Evolutionary conservation across 176 grass and related monocot genomes (phyloP).

Genomic region (Otatea glauca): DNA sequence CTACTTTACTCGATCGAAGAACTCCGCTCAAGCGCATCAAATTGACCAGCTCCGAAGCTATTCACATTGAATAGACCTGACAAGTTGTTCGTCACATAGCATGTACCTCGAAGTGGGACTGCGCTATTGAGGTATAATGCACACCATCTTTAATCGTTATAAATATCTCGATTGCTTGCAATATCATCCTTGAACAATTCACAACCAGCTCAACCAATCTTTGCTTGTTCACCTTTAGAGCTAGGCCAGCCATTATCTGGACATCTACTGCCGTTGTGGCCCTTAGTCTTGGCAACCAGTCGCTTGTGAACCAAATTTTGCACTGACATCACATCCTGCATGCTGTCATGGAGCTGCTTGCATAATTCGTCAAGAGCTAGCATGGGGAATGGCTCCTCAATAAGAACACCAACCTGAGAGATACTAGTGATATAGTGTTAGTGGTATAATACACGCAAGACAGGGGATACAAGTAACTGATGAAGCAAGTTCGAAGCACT

Average conservation of each 20-base stretch:
- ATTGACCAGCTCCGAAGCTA: slow-evolving; percentile 1
- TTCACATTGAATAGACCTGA: background rate
- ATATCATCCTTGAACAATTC: slow-evolving; percentile 14
- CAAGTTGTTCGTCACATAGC: background rate
- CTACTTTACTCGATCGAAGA: background rate
- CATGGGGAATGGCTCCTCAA: slow-evolving; percentile 95
- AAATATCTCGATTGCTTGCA: slow-evolving; percentile 7
- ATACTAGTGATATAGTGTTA: background rate
- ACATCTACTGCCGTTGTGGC: background rate
- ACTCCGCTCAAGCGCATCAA: background rate
- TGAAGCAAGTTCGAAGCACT: background rate
- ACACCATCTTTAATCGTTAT: background rate
- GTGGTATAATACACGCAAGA: background rate
- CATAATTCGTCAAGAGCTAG: slow-evolving; percentile 74
- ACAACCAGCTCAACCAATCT: slow-evolving; percentile 43
- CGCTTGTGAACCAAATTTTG: slow-evolving; percentile 59
- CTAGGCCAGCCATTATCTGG: slow-evolving; percentile 56
- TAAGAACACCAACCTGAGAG: slow-evolving; percentile 92
- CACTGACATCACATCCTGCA: slow-evolving; percentile 62
- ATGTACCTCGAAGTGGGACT: slow-evolving; percentile 9
- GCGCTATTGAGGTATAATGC: background rate
- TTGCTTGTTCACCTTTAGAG: slow-evolving; percentile 52
- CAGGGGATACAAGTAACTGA: background rate
- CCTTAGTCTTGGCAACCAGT: slow-evolving; percentile 52
- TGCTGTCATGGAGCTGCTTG: slow-evolving; percentile 67